Conservation (phyloP, 176 grass and related monocot species). For the Avena eriantha region DNA sequence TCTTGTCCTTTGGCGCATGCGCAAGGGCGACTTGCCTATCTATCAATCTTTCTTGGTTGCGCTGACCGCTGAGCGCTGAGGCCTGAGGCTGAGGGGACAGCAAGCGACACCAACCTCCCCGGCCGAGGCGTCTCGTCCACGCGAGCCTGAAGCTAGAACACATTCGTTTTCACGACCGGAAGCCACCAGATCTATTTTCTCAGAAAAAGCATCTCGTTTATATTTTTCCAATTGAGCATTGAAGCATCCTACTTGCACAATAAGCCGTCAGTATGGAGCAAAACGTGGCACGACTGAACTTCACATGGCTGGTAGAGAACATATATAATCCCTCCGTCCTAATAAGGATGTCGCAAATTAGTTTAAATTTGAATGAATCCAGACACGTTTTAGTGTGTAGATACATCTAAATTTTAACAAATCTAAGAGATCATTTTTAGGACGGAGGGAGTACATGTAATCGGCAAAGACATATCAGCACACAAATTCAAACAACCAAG, state of each 20-base stretch:
- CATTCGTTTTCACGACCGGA: background rate
- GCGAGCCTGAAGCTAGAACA: background rate
- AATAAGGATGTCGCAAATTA: no score
- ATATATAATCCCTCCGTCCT: background rate
- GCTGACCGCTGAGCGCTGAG: background rate
- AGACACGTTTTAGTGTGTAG: no score
- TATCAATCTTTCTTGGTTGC: background rate
- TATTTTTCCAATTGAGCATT: background rate
- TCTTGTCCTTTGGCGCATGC: constrained; percentile 37
- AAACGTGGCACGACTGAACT: background rate
- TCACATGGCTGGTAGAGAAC: background rate
- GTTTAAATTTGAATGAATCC: no score
- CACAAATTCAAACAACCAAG: background rate
- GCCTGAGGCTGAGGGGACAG: background rate
- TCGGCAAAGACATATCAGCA: background rate
- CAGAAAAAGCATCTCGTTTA: background rate
- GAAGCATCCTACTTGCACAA: background rate
- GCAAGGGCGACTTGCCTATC: constrained; percentile 34
- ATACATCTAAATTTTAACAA: no score
- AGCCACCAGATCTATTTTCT: background rate
- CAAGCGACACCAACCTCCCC: constrained; percentile 26
- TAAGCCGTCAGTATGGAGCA: background rate
- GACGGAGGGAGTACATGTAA: background rate
- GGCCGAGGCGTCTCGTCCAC: constrained; percentile 16
- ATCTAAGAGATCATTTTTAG: no score